These are phyloP conservation scores for Syzygium grande DNA, from an alignment of 345 rosid species.

Conservation along the genomic window DNA sequence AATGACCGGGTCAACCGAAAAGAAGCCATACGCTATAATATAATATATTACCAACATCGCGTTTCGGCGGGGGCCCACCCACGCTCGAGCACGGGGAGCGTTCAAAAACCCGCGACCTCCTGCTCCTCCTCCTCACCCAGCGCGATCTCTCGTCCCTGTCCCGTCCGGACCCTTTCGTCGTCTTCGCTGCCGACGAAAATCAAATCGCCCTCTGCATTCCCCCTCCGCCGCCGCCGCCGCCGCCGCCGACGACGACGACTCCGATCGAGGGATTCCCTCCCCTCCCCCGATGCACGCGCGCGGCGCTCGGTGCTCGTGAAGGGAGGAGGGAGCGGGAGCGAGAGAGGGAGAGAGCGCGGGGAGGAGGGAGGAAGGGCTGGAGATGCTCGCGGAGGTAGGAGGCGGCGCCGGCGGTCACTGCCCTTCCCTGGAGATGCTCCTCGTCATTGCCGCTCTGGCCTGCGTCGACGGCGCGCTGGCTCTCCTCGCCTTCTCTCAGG, in stretches of 20 bases:
- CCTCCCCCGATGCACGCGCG: not conserved
- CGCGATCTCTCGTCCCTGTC: not conserved
- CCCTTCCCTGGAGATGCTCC: constrained; percentile 13
- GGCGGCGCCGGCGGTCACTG: constrained; percentile 6
- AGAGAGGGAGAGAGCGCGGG: not conserved
- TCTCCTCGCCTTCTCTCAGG: constrained; percentile 32
- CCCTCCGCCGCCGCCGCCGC: not conserved
- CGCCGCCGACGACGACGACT: not conserved
- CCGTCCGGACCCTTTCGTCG: not conserved
- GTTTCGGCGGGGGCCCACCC: no score
- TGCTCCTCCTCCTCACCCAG: not conserved
- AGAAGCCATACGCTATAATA: not conserved
- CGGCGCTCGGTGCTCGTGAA: not conserved
- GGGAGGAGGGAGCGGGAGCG: not conserved
- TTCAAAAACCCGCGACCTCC: not conserved
- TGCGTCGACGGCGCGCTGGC: constrained; percentile 24
- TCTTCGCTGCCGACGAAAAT: not conserved
- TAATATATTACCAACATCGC: not conserved
- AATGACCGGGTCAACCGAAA: not conserved
- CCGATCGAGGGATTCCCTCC: not conserved
- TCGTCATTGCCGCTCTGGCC: constrained; percentile 18
- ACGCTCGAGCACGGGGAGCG: not conserved
- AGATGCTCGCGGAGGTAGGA: not conserved
- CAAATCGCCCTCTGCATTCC: not conserved
- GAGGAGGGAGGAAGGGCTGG: not conserved